Percentiles rank a stretch among this genome's conserved stretches.
Evolutionary conservation across 2,329 filamentous ascomycete species (phyloP).

Genomic region (Pleoardoris graminearum): DNA sequence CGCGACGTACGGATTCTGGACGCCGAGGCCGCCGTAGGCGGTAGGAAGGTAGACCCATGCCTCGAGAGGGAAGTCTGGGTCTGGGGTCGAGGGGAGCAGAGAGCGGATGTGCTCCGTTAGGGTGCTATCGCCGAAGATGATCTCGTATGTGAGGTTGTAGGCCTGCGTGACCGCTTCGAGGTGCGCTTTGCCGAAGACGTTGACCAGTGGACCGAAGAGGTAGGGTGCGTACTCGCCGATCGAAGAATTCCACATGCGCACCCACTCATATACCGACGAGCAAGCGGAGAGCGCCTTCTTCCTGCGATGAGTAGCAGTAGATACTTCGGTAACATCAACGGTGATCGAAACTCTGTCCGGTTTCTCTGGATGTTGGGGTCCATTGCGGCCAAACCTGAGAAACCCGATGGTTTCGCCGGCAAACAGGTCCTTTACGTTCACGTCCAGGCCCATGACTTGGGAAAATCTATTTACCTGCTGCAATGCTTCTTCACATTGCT

Average conservation of each 20-base stretch:
- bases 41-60: slow-evolving; percentile 33
- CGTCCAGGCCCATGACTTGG: slow-evolving; percentile 19
- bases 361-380: background rate
- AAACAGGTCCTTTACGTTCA: background rate
- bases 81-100: slow-evolving; percentile 13
- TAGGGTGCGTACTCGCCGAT: slow-evolving; percentile 29
- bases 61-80: slow-evolving; percentile 21
- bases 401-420: slow-evolving; percentile 20
- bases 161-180: slow-evolving; percentile 25
- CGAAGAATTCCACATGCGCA: slow-evolving; percentile 32
- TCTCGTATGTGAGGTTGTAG: slow-evolving; percentile 28
- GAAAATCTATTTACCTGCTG: slow-evolving; percentile 20
- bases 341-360: background rate
- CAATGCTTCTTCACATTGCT: slow-evolving; percentile 13
- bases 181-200: slow-evolving; percentile 31
- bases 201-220: slow-evolving; percentile 33
- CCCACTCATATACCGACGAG: slow-evolving; percentile 30
- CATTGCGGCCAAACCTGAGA: slow-evolving; percentile 9
- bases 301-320: slow-evolving; percentile 19
- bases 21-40: slow-evolving; percentile 34
- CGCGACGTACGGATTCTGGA: slow-evolving; percentile 33
- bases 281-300: slow-evolving; percentile 27
- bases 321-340: slow-evolving; percentile 22
- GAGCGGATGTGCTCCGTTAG: slow-evolving; percentile 25
- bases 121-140: slow-evolving; percentile 23